Conservation (phyloP, 768 basidiomycete species). For the Amyloporia xantha region DNA sequence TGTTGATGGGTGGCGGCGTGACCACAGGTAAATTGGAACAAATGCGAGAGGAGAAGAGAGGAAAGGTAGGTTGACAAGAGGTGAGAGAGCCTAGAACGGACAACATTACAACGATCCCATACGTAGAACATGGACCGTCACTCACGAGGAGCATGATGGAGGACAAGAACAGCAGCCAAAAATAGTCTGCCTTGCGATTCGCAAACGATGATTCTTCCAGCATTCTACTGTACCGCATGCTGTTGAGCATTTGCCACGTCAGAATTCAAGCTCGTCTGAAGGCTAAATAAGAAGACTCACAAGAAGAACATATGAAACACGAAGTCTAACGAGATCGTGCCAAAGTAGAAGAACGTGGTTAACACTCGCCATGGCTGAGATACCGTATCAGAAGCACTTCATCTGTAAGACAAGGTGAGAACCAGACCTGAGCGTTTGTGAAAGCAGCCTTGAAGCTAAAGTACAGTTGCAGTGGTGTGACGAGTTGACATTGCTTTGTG, state of each 20-base stretch:
- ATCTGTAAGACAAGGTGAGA: not conserved
- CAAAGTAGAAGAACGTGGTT: slow-evolving; percentile 96
- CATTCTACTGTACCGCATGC: slow-evolving; percentile 96
- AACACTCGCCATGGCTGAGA: slow-evolving; percentile 76
- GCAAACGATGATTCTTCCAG: slow-evolving; percentile 95
- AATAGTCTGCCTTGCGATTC: slow-evolving; percentile 87
- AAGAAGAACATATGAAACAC: slow-evolving; percentile 99
- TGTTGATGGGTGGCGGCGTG: slow-evolving; percentile 85
- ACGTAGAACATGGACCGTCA: slow-evolving; percentile 7
- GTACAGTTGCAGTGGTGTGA: slow-evolving; percentile 88
- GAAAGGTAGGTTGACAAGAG: slow-evolving; percentile 87
- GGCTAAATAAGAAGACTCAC: too few relatives aligned
- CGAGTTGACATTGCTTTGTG: slow-evolving; percentile 80
- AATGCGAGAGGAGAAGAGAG: slow-evolving; percentile 90
- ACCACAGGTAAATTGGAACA: slow-evolving; percentile 97
- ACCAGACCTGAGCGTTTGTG: slow-evolving; percentile 66
- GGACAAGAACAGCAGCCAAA: slow-evolving; percentile 87
- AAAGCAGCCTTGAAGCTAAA: slow-evolving; percentile 87
- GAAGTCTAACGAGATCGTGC: slow-evolving; percentile 87
- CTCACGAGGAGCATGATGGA: slow-evolving; percentile 80
- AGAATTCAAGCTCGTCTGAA: not conserved
- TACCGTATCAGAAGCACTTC: not conserved
- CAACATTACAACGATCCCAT: slow-evolving; percentile 7
- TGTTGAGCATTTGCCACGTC: slow-evolving; percentile 27
- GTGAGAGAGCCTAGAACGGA: slow-evolving; percentile 58